Evolutionary conservation across 75 land plant genomes (phyloP).

Genomic region (Pinus albicaulis): DNA sequence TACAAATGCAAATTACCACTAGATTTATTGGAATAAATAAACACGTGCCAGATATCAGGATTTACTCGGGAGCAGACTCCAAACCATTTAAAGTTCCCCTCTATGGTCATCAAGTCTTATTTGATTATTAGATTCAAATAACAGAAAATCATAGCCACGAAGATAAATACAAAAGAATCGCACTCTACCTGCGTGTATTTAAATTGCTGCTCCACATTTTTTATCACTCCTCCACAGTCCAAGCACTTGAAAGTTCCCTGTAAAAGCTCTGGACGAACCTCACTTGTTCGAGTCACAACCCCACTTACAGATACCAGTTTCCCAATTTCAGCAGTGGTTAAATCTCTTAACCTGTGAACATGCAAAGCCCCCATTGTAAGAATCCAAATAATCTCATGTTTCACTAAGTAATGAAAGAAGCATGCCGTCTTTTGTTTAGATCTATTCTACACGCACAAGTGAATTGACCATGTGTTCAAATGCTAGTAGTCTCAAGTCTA

Average conservation of each 20-base stretch:
- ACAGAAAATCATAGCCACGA: neutral
- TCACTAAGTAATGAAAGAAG: too few relatives aligned
- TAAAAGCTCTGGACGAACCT: slow-evolving; percentile 96
- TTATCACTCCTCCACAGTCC: slow-evolving; percentile 78
- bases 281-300: slow-evolving; percentile 97
- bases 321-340: slow-evolving; percentile 80
- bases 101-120: slow-evolving; percentile 6
- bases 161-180: neutral
- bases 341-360: slow-evolving; percentile 70
- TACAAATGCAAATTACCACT: too few relatives aligned
- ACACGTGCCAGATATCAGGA: too few relatives aligned
- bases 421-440: too few relatives aligned
- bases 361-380: too few relatives aligned
- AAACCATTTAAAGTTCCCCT: slow-evolving; percentile 88
- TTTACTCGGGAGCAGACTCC: slow-evolving; percentile 14
- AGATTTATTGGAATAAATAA: too few relatives aligned
- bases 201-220: slow-evolving; percentile 94
- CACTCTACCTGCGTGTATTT: slow-evolving; percentile 94
- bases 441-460: too few relatives aligned
- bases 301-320: slow-evolving; percentile 89
- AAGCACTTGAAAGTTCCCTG: slow-evolving; percentile 89
- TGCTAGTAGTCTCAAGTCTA: too few relatives aligned
- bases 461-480: too few relatives aligned
- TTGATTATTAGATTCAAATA: neutral
- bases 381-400: too few relatives aligned